These are phyloP conservation scores for Hibiscus mutabilis DNA, from an alignment of 345 rosid genomes.

Conservation along the genomic window DNA sequence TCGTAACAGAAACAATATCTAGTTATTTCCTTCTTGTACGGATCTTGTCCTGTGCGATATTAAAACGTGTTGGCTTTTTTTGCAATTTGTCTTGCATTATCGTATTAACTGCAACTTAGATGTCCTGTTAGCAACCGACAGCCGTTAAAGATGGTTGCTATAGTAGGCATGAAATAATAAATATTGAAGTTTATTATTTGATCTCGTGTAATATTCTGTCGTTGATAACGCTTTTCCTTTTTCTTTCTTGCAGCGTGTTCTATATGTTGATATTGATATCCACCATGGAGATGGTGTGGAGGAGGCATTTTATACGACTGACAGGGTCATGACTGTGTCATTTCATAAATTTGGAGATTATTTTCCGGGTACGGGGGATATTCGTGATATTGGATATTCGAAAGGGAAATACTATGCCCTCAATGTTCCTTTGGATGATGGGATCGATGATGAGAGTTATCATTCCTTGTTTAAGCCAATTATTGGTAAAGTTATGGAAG, in stretches of 20 bases:
- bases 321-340: conserved; percentile 66
- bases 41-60: background rate
- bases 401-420: conserved; percentile 60
- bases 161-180: background rate
- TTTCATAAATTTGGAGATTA: conserved; percentile 69
- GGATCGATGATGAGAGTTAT: conserved; percentile 68
- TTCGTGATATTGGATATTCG: conserved; percentile 43
- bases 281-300: conserved; percentile 70
- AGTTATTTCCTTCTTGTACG: background rate
- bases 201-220: background rate
- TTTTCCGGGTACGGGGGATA: conserved; percentile 59
- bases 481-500: conserved; percentile 60
- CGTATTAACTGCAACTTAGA: background rate
- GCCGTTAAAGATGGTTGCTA: background rate
- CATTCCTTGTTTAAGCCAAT: conserved; percentile 58
- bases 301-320: conserved; percentile 63
- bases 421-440: conserved; percentile 65
- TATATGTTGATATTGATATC: conserved; percentile 63
- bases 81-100: background rate
- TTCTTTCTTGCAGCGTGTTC: conserved; percentile 40
- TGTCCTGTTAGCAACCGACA: background rate
- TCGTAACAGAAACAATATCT: background rate
- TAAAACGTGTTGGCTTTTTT: background rate
- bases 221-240: conserved; percentile 5
- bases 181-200: background rate